Evolutionary conservation across 2,329 filamentous ascomycete genomes (phyloP).

Genomic region (Dothistroma septosporum): DNA sequence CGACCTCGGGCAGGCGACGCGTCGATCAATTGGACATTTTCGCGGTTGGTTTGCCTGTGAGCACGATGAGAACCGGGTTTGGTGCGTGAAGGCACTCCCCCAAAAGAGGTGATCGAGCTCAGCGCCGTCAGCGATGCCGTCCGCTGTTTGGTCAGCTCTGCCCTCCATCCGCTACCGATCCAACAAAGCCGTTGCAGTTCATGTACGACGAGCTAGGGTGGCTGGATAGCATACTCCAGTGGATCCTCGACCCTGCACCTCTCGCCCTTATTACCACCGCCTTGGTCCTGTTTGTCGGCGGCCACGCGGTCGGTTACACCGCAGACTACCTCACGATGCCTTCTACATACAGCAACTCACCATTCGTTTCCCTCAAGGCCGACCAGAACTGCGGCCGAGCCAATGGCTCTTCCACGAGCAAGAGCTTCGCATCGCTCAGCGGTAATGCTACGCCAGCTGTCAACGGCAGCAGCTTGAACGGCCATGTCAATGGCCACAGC

Average conservation of each 20-base stretch:
- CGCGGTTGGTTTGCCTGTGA: neutral
- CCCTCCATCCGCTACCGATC: neutral
- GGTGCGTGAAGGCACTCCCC: neutral
- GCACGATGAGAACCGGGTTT: neutral
- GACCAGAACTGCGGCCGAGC: conserved; percentile 27
- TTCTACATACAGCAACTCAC: conserved; percentile 21
- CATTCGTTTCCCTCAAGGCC: conserved; percentile 28
- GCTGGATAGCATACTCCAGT: conserved; percentile 5
- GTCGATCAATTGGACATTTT: conserved; percentile 2
- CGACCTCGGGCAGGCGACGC: neutral
- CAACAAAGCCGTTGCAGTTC: neutral
- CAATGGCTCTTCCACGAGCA: conserved; percentile 7
- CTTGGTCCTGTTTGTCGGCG: conserved; percentile 9
- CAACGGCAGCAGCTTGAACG: conserved; percentile 21
- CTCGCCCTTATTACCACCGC: conserved; percentile 11
- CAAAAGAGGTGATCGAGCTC: neutral
- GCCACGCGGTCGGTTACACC: conserved; percentile 6
- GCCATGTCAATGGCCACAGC: conserved; percentile 17
- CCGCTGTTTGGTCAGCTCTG: neutral
- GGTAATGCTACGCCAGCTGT: conserved; percentile 14
- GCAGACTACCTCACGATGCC: conserved; percentile 20
- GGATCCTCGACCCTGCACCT: conserved; percentile 10
- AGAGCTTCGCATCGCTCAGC: conserved; percentile 22
- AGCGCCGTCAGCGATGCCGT: neutral
- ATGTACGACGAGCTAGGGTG: conserved; percentile 9